Evolutionary conservation across 306 rosid genomes (phyloP).

Genomic region (Inga laurina): DNA sequence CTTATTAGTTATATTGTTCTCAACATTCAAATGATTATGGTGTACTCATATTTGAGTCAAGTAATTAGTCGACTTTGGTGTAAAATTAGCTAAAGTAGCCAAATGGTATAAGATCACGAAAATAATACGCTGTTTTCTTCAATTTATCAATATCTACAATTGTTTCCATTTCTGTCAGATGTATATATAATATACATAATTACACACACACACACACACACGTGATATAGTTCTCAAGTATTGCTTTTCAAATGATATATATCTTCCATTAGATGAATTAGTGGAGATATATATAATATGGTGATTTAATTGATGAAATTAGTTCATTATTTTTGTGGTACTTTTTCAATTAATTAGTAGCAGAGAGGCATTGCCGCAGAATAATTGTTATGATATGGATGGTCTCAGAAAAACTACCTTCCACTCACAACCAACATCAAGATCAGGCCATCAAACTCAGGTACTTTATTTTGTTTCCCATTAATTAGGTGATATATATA

Average conservation of each 20-base stretch:
- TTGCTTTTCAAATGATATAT: not conserved
- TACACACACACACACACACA: no score
- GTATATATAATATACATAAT: not conserved
- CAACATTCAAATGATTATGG: not conserved
- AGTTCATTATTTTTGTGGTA: not conserved
- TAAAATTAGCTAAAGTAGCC: not conserved
- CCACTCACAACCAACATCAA: constrained; percentile 50
- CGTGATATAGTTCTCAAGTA: not conserved
- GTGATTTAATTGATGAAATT: constrained; percentile 6
- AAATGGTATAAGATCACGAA: not conserved
- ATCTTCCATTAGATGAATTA: not conserved
- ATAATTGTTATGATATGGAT: constrained; percentile 49
- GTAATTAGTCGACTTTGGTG: not conserved
- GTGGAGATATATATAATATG: not conserved
- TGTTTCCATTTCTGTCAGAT: not conserved
- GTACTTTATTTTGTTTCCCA: constrained; percentile 31
- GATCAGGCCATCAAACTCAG: constrained; percentile 60
- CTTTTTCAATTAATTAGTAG: constrained; percentile 31
- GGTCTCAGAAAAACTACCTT: constrained; percentile 47
- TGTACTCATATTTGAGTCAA: not conserved
- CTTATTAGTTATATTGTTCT: not conserved
- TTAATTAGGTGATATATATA: not conserved
- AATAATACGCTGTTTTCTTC: not conserved
- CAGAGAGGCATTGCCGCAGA: constrained; percentile 68
- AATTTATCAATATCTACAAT: not conserved